Evolutionary conservation across 352 stramenopile genomes (phyloP).

Genomic region (Aphanomyces invadans): DNA sequence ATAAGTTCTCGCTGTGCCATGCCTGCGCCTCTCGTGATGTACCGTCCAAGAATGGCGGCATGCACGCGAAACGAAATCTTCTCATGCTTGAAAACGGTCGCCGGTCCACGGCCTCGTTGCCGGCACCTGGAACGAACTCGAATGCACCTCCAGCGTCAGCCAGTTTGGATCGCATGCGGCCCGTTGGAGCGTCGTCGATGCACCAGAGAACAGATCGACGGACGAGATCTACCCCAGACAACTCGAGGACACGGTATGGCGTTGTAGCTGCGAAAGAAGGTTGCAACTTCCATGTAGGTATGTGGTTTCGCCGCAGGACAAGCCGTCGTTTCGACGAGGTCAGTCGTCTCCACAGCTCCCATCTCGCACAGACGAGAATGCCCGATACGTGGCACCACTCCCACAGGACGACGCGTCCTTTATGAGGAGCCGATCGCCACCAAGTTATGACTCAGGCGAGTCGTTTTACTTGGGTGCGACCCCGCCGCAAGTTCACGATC

Average conservation of each 20-base stretch:
- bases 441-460: not conserved
- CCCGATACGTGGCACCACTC: not conserved
- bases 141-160: no score
- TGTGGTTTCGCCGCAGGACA: no score
- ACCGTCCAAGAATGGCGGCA: no score
- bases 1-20: constrained; percentile 64
- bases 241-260: no score
- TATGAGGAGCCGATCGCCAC: not conserved
- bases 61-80: not conserved
- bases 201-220: no score
- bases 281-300: no score
- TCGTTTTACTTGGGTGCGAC: not conserved
- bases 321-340: no score
- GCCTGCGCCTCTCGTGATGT: constrained; percentile 38
- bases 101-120: not conserved
- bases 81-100: not conserved
- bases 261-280: no score
- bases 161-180: no score
- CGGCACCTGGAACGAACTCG: constrained; percentile 10
- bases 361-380: no score
- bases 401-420: not conserved
- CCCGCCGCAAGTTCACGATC: not conserved
- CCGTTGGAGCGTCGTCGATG: not conserved
- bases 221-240: no score
- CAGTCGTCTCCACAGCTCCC: no score